These are phyloP conservation scores for Pseudoneurospora amorphoporcata DNA, from an alignment of 495 filamentous ascomycete species.

Conservation along the genomic window DNA sequence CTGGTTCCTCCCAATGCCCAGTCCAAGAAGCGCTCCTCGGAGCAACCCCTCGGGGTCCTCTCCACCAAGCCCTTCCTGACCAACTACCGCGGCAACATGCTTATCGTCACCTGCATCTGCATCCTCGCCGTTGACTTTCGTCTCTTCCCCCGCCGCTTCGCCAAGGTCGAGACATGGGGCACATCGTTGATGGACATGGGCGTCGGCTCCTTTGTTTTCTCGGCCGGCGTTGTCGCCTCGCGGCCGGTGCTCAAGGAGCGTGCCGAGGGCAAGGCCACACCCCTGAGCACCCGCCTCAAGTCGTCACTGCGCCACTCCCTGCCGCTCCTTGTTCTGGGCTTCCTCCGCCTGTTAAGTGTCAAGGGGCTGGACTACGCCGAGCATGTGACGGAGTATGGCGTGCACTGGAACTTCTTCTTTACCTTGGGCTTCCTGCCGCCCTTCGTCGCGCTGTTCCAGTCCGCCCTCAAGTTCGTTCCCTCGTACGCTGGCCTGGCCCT, in stretches of 20 bases:
- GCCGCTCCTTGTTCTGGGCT: conserved; percentile 70
- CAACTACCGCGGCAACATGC: conserved; percentile 79
- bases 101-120: conserved; percentile 82
- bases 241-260: conserved; percentile 70
- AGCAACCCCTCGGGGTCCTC: conserved; percentile 36
- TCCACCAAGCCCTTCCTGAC: conserved; percentile 88
- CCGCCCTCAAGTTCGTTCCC: conserved; percentile 47
- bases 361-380: conserved; percentile 94
- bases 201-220: conserved; percentile 96
- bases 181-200: conserved; percentile 97
- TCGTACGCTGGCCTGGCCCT: conserved; percentile 66
- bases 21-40: conserved; percentile 9
- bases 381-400: conserved; percentile 94
- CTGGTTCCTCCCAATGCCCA: conserved; percentile 45
- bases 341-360: conserved; percentile 75
- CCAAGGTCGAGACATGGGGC: conserved; percentile 97
- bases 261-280: conserved; percentile 33
- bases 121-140: conserved; percentile 97
- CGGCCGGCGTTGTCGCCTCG: conserved; percentile 83
- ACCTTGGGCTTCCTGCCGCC: conserved; percentile 83
- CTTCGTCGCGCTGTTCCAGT: conserved; percentile 79
- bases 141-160: conserved; percentile 86
- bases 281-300: conserved; percentile 46
- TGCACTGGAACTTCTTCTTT: conserved; percentile 99
- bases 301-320: conserved; percentile 66